Evolutionary conservation across 345 rosid genomes (phyloP), one percentile per base, ranked within the genome.

Genomic region (Brassica napus): DNA sequence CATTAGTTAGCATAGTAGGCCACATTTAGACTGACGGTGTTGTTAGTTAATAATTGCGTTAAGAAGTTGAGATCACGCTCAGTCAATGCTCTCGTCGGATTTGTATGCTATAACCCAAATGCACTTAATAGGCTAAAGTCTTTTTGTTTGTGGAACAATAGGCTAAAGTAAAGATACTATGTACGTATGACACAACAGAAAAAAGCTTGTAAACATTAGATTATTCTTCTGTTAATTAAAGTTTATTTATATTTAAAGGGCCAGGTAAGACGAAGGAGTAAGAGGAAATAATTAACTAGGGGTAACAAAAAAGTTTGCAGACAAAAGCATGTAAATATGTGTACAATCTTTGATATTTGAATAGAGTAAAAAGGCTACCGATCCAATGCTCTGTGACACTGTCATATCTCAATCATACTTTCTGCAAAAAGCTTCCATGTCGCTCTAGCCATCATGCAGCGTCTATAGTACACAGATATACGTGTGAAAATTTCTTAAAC

Each of bases 391-490:
- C 75, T 80, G 75, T 62, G 65, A 16, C 73, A 16, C 74, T 78
- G 81, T 55, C 61, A 5, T 71, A 7, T 73, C 14, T 79, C 75
- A 2, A 74, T 79, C 71, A 79, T 64, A 79, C 78, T 74, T 80
- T 80, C 83, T 80, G 83, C 79, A 80, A 68, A 74, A 74, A 74
- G 83, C 79, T 74, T 80, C 75, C 75, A 24, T 54, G 47, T 69
- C 57, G 49, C 73, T 66, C 68, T 68, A 61, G 28, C 75, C 62
- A 61, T 32, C 42, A 61, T 23, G 52, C 28, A 69, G 15, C 30
- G 10, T 6, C 32, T 15, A 55, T 23, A 49, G 8, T 49, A 70
- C 32, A 42, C 8, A 34, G 7, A 65, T 21, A 63, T 10, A 63
- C 11, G 6, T 18, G 23, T 54, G 10, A 5, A 1, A 63, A 16